Evolutionary conservation across 495 filamentous ascomycete genomes (phyloP), one percentile per base, ranked within the genome.

Genomic region (Trypethelium eluteriae): DNA sequence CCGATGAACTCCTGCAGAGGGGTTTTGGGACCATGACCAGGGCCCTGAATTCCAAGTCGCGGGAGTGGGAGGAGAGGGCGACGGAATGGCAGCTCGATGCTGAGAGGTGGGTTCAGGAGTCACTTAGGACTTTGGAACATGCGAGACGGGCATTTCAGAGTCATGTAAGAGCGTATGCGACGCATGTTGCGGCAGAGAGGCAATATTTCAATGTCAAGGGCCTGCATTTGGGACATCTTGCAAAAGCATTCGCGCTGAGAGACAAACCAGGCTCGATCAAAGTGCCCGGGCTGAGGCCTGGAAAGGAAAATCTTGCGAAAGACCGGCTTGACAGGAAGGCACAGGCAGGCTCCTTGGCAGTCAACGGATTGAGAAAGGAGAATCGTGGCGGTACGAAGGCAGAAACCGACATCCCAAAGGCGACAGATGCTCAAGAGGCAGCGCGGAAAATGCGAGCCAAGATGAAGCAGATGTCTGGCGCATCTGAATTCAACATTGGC

Each of bases 141-240:
- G 93, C 87, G 0, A 81, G 89, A 9, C 85, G 88, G 59, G 94
- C 88, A 0, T 98, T 88, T 79, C 89, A 93, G 69, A 94, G 90
- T 16, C 93, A 98, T 73, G 86, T 98, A 62, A 82, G 95, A 16
- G 94, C 95, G 0, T 98, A 98, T 72, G 90, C 95, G 2, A 98
- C 94, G 1, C 94, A 98, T 76, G 87, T 95, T 9, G 83, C 87
- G 10, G 83, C 85, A 64, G 94, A 98, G 78, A 83, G 93, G 41
- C 76, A 75, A 38, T 90, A 89, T 70, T 98, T 98, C 77, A 87
- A 96, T 74, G 91, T 96, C 72, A 92, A 90, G 65, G 83, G 85
- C 64, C 79, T 98, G 63, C 94, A 98, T 76, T 78, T 96, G 5
- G 95, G 94, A 1, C 94, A 98, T 81, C 79, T 95, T 68, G 94